Evolutionary conservation across 1,284 basidiomycete species (phyloP), one percentile per base, ranked within the genome.

Genomic region (Trametes sp.): DNA sequence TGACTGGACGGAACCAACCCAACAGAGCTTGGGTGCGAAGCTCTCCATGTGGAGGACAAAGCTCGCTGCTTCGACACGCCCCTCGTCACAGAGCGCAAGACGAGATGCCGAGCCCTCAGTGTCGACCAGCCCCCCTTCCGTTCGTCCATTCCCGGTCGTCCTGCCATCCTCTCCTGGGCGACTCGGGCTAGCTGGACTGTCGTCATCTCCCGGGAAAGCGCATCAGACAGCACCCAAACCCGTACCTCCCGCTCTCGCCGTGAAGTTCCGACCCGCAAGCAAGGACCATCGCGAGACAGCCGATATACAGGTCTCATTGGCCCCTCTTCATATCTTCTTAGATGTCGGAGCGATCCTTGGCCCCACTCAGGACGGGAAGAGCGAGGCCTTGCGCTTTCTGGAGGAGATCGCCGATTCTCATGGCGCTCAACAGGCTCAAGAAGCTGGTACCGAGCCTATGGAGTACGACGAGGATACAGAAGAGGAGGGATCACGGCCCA

Each of bases 261-360:
- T 70, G 6, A 72, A 69, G 41, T 59, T 73, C 42, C 65, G 61
- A 1, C 62, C 64, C 11, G 57, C 54, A 13, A 38, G 59, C 21
- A 4, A 26, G 49, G 61, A 35, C 9, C 38, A 46, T 14, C 23
- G 19, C 16, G 45, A 26, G 1, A 8, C 52, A 4, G 33, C 69
- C 28, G 69, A 75, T 11, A 57, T 83, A 8, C 77, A 81, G 31
- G 66, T 85, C 45, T 72, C 77, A 21, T 60, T 90, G 6, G 77
- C 80, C 1, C 88, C 93, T 1, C 69, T 94, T 7, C 93, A 94
- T 70, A 48, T 92, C 14, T 93, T 94, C 71, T 59, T 92, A 33
- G 93, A 96, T 72, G 77, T 93, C n/a, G 84, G 80, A 36, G 73
- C 72, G 68, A 78, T 75, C 51, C 77, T 79, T 68, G 80, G 74